Evolutionary conservation across 2,329 filamentous ascomycete genomes (phyloP).

Genomic region (Calonectria pseudoreteaudii): DNA sequence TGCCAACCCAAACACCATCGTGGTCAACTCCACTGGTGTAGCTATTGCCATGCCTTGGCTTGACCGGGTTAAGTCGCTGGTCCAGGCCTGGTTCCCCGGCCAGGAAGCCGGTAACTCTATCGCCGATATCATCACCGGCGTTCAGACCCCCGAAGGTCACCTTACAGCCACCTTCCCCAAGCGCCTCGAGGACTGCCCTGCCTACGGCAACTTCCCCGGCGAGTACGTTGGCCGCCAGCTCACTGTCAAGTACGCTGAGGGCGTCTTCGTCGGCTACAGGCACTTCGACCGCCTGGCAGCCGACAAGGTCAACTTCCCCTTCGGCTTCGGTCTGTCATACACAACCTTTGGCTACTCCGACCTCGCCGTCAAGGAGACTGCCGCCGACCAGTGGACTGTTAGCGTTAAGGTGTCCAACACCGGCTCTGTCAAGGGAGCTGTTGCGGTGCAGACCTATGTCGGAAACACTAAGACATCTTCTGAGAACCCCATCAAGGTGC

Average conservation of each 20-base stretch:
- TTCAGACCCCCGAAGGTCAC: constrained; percentile 65
- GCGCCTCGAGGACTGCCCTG: constrained; percentile 69
- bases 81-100: constrained; percentile 76
- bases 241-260: constrained; percentile 73
- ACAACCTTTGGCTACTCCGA: constrained; percentile 45
- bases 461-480: constrained; percentile 23
- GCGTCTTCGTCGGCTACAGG: constrained; percentile 75
- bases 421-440: constrained; percentile 59
- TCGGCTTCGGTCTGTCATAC: constrained; percentile 29
- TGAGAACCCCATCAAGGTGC: constrained; percentile 38
- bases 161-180: constrained; percentile 70
- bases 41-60: constrained; percentile 69
- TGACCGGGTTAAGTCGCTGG: constrained; percentile 64
- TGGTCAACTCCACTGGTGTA: constrained; percentile 73
- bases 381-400: constrained; percentile 42
- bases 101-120: constrained; percentile 76
- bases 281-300: constrained; percentile 67
- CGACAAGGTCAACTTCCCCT: constrained; percentile 28
- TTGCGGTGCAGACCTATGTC: constrained; percentile 68
- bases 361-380: neutral
- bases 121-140: constrained; percentile 72
- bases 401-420: constrained; percentile 67
- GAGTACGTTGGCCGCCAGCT: constrained; percentile 59
- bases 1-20: constrained; percentile 67
- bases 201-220: constrained; percentile 68